A percentile compares a stretch with the other conserved stretches of the same genome.
Evolutionary conservation across 768 basidiomycete genomes (phyloP).

Genomic region (Serendipita sp.): DNA sequence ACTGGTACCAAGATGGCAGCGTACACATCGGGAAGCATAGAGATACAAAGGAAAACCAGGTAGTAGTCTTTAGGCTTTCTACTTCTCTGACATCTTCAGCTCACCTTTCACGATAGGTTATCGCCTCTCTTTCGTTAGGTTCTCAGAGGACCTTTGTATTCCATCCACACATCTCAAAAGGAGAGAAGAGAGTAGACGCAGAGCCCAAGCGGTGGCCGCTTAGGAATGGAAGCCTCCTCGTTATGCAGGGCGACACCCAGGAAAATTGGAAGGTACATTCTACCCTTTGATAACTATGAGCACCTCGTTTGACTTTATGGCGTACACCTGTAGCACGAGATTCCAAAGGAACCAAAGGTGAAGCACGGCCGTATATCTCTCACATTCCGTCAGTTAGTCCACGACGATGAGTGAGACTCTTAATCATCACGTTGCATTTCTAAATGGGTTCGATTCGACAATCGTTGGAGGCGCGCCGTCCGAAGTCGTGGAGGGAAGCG

Average conservation of each 20-base stretch:
- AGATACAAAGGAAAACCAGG: conserved; percentile 19
- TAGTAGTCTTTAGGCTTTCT: conserved; percentile 10
- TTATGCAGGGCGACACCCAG: conserved; percentile 30
- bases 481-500: too few relatives aligned
- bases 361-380: conserved; percentile 24
- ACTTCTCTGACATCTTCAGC: neutral
- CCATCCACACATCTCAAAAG: conserved; percentile 17
- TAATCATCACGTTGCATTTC: too few relatives aligned
- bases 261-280: conserved; percentile 28
- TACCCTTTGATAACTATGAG: too few relatives aligned
- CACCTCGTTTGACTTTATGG: too few relatives aligned
- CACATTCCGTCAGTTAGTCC: conserved; percentile 25
- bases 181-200: conserved; percentile 10
- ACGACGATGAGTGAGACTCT: neutral
- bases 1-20: conserved; percentile 25
- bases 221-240: conserved; percentile 24
- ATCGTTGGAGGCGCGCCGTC: too few relatives aligned
- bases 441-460: too few relatives aligned
- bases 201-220: conserved; percentile 19
- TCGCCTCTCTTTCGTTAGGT: conserved; percentile 27
- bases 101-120: conserved; percentile 19
- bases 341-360: conserved; percentile 23
- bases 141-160: conserved; percentile 26
- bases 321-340: conserved; percentile 21
- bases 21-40: conserved; percentile 21